These are phyloP conservation scores for Thalassiosira mediterranea DNA, from an alignment of 352 stramenopile species.

Conservation along the genomic window DNA sequence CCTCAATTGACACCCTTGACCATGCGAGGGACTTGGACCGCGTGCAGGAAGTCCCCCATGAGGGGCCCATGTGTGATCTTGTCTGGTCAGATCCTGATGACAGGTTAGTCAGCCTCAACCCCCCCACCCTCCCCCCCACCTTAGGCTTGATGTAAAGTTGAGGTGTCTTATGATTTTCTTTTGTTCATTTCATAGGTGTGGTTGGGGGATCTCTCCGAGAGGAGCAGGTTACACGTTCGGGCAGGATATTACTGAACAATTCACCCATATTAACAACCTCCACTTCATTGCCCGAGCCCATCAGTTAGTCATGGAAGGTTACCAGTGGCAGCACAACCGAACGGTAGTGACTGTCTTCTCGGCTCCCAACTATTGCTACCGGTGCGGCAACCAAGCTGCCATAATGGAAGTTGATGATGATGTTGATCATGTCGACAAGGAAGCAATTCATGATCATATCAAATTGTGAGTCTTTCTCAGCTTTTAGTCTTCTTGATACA, in stretches of 20 bases:
- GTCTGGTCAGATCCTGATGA: constrained; percentile 96
- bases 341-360: constrained; percentile 99
- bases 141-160: no score
- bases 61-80: constrained; percentile 97
- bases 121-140: no score
- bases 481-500: constrained; percentile 11
- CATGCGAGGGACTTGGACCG: constrained; percentile 93
- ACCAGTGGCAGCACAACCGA: constrained; percentile 92
- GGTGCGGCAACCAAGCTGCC: constrained; percentile 96
- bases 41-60: constrained; percentile 94
- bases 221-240: constrained; percentile 99
- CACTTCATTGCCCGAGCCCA: constrained; percentile 98
- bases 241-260: constrained; percentile 97
- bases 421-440: constrained; percentile 72
- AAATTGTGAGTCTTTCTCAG: constrained; percentile 75
- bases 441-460: constrained; percentile 82
- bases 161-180: not conserved
- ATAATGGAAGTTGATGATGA: constrained; percentile 88
- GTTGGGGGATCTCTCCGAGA: constrained; percentile 94
- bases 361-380: constrained; percentile 99
- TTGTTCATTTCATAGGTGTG: constrained; percentile 52
- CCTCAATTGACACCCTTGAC: constrained; percentile 88
- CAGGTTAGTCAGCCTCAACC: constrained; percentile 42
- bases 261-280: constrained; percentile 96
- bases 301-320: constrained; percentile 95